Evolutionary conservation across 83 land plant species (phyloP).

Genomic region (Picea engelmannii): DNA sequence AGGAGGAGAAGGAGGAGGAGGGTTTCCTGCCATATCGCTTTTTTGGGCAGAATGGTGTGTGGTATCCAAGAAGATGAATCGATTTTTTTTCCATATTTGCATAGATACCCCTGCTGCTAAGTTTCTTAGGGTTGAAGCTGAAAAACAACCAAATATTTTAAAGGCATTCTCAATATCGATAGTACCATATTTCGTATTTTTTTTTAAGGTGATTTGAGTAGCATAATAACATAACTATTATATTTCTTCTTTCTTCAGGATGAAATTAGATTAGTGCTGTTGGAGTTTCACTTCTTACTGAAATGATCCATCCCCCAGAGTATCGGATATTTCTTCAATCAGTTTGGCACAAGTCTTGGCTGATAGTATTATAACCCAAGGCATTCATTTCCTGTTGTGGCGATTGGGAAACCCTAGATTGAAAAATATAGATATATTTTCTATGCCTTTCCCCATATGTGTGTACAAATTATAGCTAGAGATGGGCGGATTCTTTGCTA

Average conservation of each 20-base stretch:
- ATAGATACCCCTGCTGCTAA: conserved; percentile 65
- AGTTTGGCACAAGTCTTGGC: background rate
- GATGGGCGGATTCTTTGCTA: background rate
- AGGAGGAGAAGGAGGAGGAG: conserved; percentile 21
- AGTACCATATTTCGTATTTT: conserved; percentile 83
- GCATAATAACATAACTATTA: too few species aligned
- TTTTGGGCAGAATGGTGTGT: conserved; percentile 96
- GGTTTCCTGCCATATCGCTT: conserved; percentile 52
- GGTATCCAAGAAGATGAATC: conserved; percentile 87
- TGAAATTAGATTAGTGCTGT: too few species aligned
- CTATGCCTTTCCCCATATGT: background rate
- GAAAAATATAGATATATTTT: too few species aligned
- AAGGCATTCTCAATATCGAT: conserved; percentile 75
- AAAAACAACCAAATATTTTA: conserved; percentile 87
- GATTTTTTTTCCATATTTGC: conserved; percentile 73
- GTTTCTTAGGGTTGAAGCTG: conserved; percentile 91
- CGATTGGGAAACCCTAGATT: background rate
- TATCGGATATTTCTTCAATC: background rate
- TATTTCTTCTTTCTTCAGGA: too few species aligned
- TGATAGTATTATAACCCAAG: background rate
- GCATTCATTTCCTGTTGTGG: background rate
- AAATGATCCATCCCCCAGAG: too few species aligned
- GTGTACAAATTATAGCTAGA: background rate
- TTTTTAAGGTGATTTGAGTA: conserved; percentile 55
- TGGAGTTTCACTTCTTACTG: too few species aligned